Base-by-base conservation (phyloP, 2,329 filamentous ascomycete species). In the Fusarium newnesense region DNA sequence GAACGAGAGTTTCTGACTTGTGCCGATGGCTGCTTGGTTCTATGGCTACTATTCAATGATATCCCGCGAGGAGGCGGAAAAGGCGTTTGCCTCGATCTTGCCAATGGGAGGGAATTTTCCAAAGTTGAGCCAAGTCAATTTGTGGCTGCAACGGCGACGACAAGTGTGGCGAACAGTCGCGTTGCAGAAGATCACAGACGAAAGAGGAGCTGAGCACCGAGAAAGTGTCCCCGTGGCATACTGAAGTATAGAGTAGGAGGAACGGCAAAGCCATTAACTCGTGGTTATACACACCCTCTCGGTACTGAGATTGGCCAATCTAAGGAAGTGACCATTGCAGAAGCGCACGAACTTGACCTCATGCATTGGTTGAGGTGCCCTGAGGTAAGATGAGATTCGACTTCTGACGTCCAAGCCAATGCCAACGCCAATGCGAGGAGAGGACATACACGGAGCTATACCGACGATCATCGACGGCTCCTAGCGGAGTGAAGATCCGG, bases 171-270 rank as follows among this genome's bases (percentile, higher is more conserved):
- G 53, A 76, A 68, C 44, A 47, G 64, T 67, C 60, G 54, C 63
- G 63, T 66, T 65, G 58, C 54, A 58, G 57, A 57, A 61, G 68
- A 71, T 64, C 61, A 37, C 43, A 67, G 54, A 71, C 63, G 61
- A 30, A 69, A 59, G 58, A 46, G 64, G 50, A 60, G 34, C 54
- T 46, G 37, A 46, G 64, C 49, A 63, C 47, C 64, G 47, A 63
- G 67, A 53, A 64, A 59, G 53, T 73, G 75, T 58, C 67, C 75
- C 73, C 75, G 72, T 77, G 75, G 71, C 72, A 70, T 62, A 61
- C 64, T 49, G 49, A 62, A 60, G 49, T 43, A 28, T 36, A 15
- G 64, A 67, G 64, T 72, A 67, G 75, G 75, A 73, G 75, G 73
- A 65, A 75, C 71, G 62, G 74, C 56, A 61, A 69, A 34, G 60